Base-by-base conservation (phyloP, 805 yeast genomes). In the Candida xiaguanensis region DNA sequence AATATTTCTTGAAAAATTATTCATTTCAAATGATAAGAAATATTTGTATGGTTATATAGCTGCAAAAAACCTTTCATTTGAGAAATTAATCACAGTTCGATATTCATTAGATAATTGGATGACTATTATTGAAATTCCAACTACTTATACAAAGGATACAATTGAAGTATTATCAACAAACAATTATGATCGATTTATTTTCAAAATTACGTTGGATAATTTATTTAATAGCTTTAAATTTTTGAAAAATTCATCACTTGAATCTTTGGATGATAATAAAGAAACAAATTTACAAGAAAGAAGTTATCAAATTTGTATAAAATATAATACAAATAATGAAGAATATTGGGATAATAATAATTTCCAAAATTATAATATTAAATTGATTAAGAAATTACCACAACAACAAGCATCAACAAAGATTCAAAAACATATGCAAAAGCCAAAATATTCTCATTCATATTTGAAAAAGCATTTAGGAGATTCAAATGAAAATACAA, bases 261-360 rank as follows among this genome's bases (percentile, higher is more conserved):
- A 31, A 16, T 33, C 40, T 3, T 31, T 35, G 19, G 41, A 40
- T 29, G 46, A 27, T 17, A 25, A 27, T 6, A 31, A 19, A 26
- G 8, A 4, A 5, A 16, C 16, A 17, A 34, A 18, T 19, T 9
- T 26, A 15, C 36, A 31, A 28, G 58, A 52, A 36, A 50, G 57
- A 14, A 42, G 38, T 15, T 56, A 58, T 39, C 61, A 66, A 31
- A 63, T 85, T 49, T 85, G 95, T 51, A 71, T 83, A 30, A 70
- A 74, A 39, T 85, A 76, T 55, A 51, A 55, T 34, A 61, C 77
- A 14, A 58, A 62, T 31, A 71, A 72, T 12, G 50, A 53, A 32
- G 89, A 80, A 47, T 74, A 56, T 52, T 87, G 95, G 95, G 96
- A 87, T 58, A 87, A 85, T 63, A 88, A 87, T 60, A 45, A 61